Conservation (phyloP, 352 stramenopile genomes). For the Blastocystis hominis region DNA sequence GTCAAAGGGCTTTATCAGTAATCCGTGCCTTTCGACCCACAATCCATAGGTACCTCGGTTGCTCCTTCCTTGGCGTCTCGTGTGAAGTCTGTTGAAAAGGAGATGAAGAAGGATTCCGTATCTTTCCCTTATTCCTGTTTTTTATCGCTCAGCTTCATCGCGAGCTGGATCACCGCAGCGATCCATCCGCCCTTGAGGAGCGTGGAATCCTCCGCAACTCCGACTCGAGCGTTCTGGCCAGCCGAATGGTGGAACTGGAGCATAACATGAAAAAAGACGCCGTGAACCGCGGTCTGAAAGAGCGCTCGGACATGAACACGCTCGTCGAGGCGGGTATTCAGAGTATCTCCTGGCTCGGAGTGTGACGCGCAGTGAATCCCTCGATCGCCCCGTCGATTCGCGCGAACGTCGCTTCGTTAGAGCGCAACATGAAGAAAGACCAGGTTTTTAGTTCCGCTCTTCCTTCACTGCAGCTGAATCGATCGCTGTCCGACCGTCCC, state of each 20-base stretch:
- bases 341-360: neutral
- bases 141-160: neutral
- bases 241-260: neutral
- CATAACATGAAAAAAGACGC: conserved; percentile 7
- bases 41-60: neutral
- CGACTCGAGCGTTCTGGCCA: neutral
- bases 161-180: neutral
- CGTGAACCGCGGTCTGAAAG: neutral
- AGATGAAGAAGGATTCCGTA: conserved; percentile 10
- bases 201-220: neutral
- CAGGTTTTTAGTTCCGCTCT: neutral
- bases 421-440: neutral
- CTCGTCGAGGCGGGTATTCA: neutral
- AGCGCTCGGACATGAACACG: neutral
- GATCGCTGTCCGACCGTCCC: neutral
- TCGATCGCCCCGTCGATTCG: neutral
- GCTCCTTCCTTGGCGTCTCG: neutral
- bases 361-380: neutral
- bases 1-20: neutral
- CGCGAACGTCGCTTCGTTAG: neutral
- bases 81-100: neutral
- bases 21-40: neutral
- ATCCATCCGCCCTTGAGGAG: neutral
- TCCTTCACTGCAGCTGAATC: neutral
- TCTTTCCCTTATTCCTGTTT: neutral